phyloP scores from a whole-genome alignment of 2,329 filamentous ascomycete genomes.

The Talaromyces sp. region DNA sequence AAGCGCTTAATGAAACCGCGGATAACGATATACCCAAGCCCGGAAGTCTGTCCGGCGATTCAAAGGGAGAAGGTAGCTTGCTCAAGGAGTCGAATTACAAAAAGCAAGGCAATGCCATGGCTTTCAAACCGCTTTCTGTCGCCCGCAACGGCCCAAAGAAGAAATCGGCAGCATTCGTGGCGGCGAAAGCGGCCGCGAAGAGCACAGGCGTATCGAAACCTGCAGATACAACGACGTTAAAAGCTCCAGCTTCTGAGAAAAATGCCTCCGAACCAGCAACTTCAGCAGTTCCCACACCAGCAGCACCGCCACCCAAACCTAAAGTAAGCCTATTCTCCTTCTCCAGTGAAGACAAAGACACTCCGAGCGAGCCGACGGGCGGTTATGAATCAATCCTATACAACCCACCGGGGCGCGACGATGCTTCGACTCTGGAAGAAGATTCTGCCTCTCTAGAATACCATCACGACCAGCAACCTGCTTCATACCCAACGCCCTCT shows the following conservation, averaged over 20 bases:
- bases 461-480: slow-evolving; percentile 3
- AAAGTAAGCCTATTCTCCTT: slow-evolving; percentile 43
- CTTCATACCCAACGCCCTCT: slow-evolving; percentile 4
- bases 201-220: not conserved
- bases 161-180: slow-evolving; percentile 33
- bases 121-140: slow-evolving; percentile 87
- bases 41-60: slow-evolving; percentile 16
- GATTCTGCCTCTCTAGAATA: slow-evolving; percentile 7
- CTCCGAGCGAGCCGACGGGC: slow-evolving; percentile 18
- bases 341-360: slow-evolving; percentile 21
- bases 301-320: slow-evolving; percentile 28
- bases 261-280: slow-evolving; percentile 11
- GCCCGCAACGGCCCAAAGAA: slow-evolving; percentile 68
- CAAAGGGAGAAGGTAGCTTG: slow-evolving; percentile 7
- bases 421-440: slow-evolving; percentile 15
- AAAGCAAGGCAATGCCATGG: slow-evolving; percentile 69
- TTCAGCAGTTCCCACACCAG: slow-evolving; percentile 16
- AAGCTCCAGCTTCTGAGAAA: slow-evolving; percentile 10
- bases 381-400: slow-evolving; percentile 39
- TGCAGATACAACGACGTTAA: slow-evolving; percentile 14
- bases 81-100: slow-evolving; percentile 32
- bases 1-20: slow-evolving; percentile 18
- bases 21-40: slow-evolving; percentile 25
- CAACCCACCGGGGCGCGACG: slow-evolving; percentile 19
- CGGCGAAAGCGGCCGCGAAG: slow-evolving; percentile 13